phyloP scores from a whole-genome alignment of 2,329 filamentous ascomycete genomes.

The Cytospora leucostoma region DNA sequence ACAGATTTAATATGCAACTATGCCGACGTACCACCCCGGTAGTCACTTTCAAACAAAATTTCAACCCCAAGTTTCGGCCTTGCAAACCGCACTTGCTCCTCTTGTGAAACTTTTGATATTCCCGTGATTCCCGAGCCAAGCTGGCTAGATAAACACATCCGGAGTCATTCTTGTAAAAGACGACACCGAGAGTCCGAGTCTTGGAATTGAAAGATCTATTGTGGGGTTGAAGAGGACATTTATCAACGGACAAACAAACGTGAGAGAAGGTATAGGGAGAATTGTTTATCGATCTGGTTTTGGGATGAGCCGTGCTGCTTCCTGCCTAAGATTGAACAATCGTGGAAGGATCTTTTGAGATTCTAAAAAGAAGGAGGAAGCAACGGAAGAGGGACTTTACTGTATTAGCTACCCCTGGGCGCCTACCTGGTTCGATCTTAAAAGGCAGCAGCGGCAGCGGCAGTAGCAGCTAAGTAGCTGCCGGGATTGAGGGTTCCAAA shows the following conservation, averaged over 20 bases:
- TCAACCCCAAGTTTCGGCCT: conserved; percentile 10
- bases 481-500: background rate
- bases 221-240: conserved; percentile 1
- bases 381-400: background rate
- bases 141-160: background rate
- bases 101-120: conserved; percentile 6
- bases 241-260: background rate
- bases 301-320: conserved; percentile 1
- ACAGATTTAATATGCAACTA: conserved; percentile 1
- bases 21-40: conserved; percentile 16
- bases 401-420: background rate
- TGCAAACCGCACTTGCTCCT: conserved; percentile 5
- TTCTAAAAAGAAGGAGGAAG: background rate
- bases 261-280: background rate
- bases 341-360: background rate
- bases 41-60: conserved; percentile 12
- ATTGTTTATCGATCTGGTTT: background rate
- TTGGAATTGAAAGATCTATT: conserved; percentile 4
- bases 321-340: background rate
- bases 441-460: background rate
- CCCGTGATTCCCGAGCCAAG: conserved; percentile 1
- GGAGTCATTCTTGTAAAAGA: background rate
- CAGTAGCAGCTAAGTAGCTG: conserved; percentile 19
- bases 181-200: background rate
- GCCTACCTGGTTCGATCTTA: background rate